phyloP scores from a whole-genome alignment of 2,329 filamentous ascomycete genomes.

The Clarireedia hainanense region DNA sequence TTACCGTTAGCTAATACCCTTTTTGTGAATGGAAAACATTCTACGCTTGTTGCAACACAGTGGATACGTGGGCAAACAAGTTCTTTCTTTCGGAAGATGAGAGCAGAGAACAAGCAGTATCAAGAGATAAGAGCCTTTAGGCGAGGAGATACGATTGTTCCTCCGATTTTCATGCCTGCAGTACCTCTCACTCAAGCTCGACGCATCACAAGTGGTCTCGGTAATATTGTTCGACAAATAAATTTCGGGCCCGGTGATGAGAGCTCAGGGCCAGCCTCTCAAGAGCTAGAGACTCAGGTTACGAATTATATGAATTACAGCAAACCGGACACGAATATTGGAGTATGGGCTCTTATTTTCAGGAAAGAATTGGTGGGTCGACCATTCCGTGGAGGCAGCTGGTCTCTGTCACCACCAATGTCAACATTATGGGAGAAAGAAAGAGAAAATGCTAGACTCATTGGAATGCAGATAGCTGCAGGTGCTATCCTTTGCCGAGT shows the following conservation, averaged over 20 bases:
- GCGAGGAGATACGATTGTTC: background rate
- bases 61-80: slow-evolving; percentile 28
- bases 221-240: slow-evolving; percentile 69
- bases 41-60: slow-evolving; percentile 45
- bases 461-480: slow-evolving; percentile 17
- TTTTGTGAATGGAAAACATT: slow-evolving; percentile 60
- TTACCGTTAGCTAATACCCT: slow-evolving; percentile 71
- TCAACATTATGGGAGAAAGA: background rate
- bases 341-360: slow-evolving; percentile 67
- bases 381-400: background rate
- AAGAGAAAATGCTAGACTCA: slow-evolving; percentile 6
- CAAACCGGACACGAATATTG: slow-evolving; percentile 37
- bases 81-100: slow-evolving; percentile 9
- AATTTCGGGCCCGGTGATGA: slow-evolving; percentile 36
- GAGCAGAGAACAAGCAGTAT: slow-evolving; percentile 11
- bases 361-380: slow-evolving; percentile 31
- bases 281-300: slow-evolving; percentile 61
- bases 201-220: slow-evolving; percentile 56
- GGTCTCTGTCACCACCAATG: background rate
- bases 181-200: slow-evolving; percentile 56
- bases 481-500: slow-evolving; percentile 26
- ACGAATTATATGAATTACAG: slow-evolving; percentile 43
- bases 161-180: slow-evolving; percentile 36
- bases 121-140: slow-evolving; percentile 16
- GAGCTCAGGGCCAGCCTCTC: slow-evolving; percentile 50